Evolutionary conservation across 2,329 filamentous ascomycete genomes (phyloP), one percentile per base, ranked within the genome.

Genomic region (Aspergillus aculeatinus): DNA sequence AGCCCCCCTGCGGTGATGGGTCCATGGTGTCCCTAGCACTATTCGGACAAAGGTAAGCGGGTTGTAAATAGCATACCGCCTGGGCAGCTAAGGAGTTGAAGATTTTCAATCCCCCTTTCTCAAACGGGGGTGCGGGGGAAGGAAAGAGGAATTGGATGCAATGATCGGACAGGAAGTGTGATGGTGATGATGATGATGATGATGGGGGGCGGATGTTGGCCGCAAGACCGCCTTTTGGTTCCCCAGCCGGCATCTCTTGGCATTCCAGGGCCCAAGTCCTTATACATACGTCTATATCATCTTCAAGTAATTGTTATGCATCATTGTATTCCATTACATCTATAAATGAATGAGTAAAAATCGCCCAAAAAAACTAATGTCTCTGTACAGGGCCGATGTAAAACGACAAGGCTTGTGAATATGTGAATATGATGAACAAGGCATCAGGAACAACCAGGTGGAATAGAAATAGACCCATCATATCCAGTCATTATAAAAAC

Each of bases 1-100:
- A 90, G 69, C 87, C 88, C 72, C 88, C 71, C 64, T 76, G 72
- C 57, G 68, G 69, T 68, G 73, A 74, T 66, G 74, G 67, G 68
- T 78, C 77, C 77, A 79, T 79, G 68, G 72, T 72, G 68, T 44
- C 68, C 70, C 72, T 62, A 64, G 58, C 59, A 60, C 67, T 62
- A 64, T 67, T 69, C 62, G 67, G 67, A 67, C 63, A 44, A 53
- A 55, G 58, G 54, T 53, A 58, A 49, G 39, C 60, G 61, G 66
- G 52, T 53, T 51, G 48, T 52, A 57, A 60, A 47, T 60, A 62
- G 57, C 74, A 76, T 76, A 58, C 69, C 72, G 69, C 60, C 67
- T 52, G 27, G 56, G 44, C 49, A 50, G 57, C 53, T n/a, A 42
- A 29, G 27, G 16, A 19, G 14, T 19, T 3, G 9, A 25, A 48